Conservation (phyloP, 2,329 filamentous ascomycete species). For the Ustilaginoidea virens region DNA sequence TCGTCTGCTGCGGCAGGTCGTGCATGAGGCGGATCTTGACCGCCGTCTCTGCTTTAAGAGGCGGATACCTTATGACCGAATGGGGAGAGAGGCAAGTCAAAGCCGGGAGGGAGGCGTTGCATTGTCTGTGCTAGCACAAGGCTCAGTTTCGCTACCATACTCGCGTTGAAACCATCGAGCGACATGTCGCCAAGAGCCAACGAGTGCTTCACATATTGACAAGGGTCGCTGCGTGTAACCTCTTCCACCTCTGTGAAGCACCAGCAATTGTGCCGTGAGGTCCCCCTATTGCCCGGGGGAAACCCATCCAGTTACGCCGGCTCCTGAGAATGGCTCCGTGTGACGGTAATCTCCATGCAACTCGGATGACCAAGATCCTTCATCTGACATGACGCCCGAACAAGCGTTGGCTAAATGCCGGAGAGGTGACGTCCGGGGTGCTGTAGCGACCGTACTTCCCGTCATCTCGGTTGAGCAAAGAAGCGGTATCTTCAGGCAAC, state of each 20-base stretch:
- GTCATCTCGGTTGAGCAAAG: conserved; percentile 64
- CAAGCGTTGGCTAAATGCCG: conserved; percentile 20
- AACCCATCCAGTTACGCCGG: conserved; percentile 12
- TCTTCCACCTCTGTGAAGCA: no score
- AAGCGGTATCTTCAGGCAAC: conserved; percentile 69
- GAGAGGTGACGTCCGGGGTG: conserved; percentile 44
- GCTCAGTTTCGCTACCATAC: no score
- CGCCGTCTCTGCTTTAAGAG: conserved; percentile 6
- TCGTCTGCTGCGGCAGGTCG: conserved; percentile 6
- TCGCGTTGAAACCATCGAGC: no score
- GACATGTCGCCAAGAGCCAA: no score
- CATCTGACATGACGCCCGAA: conserved; percentile 15
- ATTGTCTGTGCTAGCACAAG: no score
- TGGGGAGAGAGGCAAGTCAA: no score
- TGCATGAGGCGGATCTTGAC: conserved; percentile 5
- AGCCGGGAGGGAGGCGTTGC: no score
- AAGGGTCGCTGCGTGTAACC: no score
- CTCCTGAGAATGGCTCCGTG: conserved; percentile 15
- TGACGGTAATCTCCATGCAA: conserved; percentile 18
- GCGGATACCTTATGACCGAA: no score
- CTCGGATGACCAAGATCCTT: conserved; percentile 9
- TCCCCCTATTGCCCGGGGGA: no score
- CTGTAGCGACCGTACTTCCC: conserved; percentile 62
- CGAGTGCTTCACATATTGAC: no score
- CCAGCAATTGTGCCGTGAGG: no score